phyloP scores from a whole-genome alignment of 495 filamentous ascomycete genomes.

The Tricharina praecox region DNA sequence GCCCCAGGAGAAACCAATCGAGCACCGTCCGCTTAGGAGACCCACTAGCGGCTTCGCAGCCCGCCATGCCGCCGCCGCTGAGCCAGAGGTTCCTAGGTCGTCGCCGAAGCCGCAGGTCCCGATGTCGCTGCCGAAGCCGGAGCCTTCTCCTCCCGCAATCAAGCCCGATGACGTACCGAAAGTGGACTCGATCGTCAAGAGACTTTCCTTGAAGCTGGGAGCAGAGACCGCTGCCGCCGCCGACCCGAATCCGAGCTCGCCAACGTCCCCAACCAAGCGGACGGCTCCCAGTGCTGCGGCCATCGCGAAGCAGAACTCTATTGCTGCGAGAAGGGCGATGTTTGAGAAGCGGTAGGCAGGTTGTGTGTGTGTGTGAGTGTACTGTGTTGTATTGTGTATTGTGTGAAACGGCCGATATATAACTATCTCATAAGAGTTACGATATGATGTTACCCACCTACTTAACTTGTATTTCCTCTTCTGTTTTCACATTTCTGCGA shows the following conservation, averaged over 20 bases:
- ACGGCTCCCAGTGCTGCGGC: not conserved
- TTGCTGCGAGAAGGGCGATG: not conserved
- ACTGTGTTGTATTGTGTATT: no score
- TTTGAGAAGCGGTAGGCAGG: not conserved
- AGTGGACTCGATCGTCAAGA: not conserved
- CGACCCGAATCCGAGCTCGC: not conserved
- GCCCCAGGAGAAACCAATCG: no score
- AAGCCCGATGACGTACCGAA: not conserved
- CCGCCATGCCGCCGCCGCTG: not conserved
- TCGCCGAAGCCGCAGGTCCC: not conserved
- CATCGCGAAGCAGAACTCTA: not conserved
- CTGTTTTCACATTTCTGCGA: no score
- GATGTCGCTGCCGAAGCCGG: not conserved
- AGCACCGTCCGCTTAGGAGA: no score
- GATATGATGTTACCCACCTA: no score
- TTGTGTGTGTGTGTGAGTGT: no score
- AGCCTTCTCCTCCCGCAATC: not conserved
- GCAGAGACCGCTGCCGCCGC: not conserved
- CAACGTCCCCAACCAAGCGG: not conserved
- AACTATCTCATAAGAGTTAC: no score
- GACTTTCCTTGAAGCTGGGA: not conserved
- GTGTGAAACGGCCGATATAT: no score
- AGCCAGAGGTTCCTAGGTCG: not conserved
- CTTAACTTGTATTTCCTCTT: no score
- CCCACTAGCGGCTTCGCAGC: no score